A percentile compares a stretch with the other conserved stretches of the same genome.
These are phyloP conservation scores for Chlorella ohadii DNA, from an alignment of 139 green algal species.

Conservation along the genomic window DNA sequence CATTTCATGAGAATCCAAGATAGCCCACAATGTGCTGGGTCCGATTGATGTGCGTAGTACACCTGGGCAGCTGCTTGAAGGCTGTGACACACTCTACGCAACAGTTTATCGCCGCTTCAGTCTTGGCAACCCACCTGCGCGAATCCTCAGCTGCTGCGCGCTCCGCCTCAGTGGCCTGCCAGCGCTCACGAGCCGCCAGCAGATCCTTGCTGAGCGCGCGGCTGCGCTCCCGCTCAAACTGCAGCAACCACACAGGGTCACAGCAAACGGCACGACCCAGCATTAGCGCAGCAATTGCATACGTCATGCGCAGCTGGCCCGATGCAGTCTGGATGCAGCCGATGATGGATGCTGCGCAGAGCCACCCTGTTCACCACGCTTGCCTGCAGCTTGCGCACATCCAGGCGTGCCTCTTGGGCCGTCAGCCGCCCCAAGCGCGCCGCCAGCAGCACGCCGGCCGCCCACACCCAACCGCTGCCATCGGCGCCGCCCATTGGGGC, in stretches of 20 bases:
- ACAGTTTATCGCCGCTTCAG: too few relatives aligned
- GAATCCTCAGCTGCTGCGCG: slow-evolving; percentile 28
- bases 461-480: slow-evolving; percentile 27
- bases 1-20: too few relatives aligned
- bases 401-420: slow-evolving; percentile 39
- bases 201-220: slow-evolving; percentile 40
- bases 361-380: too few relatives aligned
- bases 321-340: too few relatives aligned
- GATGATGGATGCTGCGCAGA: too few relatives aligned
- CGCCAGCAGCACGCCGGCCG: slow-evolving; percentile 31
- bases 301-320: too few relatives aligned
- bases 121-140: background rate
- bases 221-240: slow-evolving; percentile 36
- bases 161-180: slow-evolving; percentile 20
- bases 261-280: too few relatives aligned
- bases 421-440: slow-evolving; percentile 29
- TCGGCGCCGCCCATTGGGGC: background rate
- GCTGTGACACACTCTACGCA: too few relatives aligned
- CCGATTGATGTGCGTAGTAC: too few relatives aligned
- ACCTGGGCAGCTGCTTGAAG: too few relatives aligned
- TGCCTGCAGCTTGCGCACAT: slow-evolving; percentile 38
- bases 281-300: too few relatives aligned
- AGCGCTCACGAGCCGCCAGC: slow-evolving; percentile 12
- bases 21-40: too few relatives aligned
- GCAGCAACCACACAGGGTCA: background rate